Evolutionary conservation across 257 asterid species (phyloP), one percentile per base, ranked within the genome.

Genomic region (Lithospermum erythrorhizon): DNA sequence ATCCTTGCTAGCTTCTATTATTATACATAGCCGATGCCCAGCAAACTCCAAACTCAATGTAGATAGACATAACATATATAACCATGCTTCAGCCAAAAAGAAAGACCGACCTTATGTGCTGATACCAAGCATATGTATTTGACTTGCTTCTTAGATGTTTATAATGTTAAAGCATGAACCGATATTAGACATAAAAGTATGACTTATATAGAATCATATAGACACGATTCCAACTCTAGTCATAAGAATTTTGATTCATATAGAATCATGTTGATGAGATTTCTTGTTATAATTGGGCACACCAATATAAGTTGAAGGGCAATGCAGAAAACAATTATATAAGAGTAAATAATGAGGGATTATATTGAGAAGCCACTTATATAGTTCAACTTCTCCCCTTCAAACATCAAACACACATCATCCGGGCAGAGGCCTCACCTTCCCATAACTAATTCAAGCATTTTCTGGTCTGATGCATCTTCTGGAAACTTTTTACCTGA

Each of bases 361-460:
- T 32, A 32, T 32, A 32, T 32, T 9, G 11, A 32, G 45, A 32
- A 32, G 59, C 30, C 67, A 53, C 29, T 32, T 53, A 30, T 52
- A 51, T 53, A 63, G 53, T 20, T 52, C 55, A 32, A 10, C 45
- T 32, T 2, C 9, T 32, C 45, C 45, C 8, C 11, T 32, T 32
- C 45, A 32, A 9, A 64, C 47, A 55, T 25, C 3, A 35, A 53
- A 32, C 22, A 29, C 66, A 32, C 53, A 19, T 51, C 55, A 70
- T 23, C 59, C 41, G 59, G 19, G 35, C 37, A 53, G 55, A 65
- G 64, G 65, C 18, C 52, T 52, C 67, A 89, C 97, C 97, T 84
- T 62, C 57, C 66, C 99, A 93, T 93, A 52, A 93, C 99, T 61
- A 93, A 77, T 73, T 83, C 99, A 58, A 93, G 97, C 97, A 93